Evolutionary conservation across 2,329 filamentous ascomycete genomes (phyloP).

Genomic region (Cladosporium sp.): DNA sequence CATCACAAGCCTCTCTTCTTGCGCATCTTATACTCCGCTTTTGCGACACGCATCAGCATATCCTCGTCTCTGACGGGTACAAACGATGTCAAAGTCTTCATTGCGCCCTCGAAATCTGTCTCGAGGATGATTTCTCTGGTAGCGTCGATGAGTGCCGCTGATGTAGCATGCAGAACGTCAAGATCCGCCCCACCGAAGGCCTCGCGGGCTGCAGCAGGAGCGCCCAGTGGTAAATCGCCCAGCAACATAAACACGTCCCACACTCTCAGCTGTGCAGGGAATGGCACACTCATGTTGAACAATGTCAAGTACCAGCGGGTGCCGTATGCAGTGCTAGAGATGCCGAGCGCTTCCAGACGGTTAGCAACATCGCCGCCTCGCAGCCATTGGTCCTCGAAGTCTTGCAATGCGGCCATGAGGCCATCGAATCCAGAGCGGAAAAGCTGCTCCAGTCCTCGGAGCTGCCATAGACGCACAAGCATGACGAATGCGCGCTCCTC

Average conservation of each 20-base stretch:
- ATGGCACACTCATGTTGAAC: constrained; percentile 96
- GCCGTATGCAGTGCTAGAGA: constrained; percentile 88
- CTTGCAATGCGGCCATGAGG: constrained; percentile 78
- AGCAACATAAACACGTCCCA: constrained; percentile 98
- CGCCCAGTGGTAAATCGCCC: constrained; percentile 58
- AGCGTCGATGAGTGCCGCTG: constrained; percentile 85
- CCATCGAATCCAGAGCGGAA: constrained; percentile 84
- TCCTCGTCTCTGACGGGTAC: constrained; percentile 94
- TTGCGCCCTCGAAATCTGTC: constrained; percentile 94
- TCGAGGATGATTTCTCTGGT: constrained; percentile 85
- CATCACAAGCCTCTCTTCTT: constrained; percentile 44
- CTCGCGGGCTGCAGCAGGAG: constrained; percentile 21
- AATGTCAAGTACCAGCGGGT: constrained; percentile 96
- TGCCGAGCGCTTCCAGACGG: constrained; percentile 74
- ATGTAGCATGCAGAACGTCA: constrained; percentile 85
- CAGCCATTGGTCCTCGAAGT: constrained; percentile 85
- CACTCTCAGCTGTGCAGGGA: constrained; percentile 87
- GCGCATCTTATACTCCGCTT: constrained; percentile 78
- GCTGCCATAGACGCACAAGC: constrained; percentile 90
- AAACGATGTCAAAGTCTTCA: constrained; percentile 95
- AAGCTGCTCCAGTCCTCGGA: constrained; percentile 80
- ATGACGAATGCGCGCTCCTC: constrained; percentile 94
- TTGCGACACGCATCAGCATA: constrained; percentile 84
- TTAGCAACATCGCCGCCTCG: constrained; percentile 71
- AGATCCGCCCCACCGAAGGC: constrained; percentile 63